Evolutionary conservation across 768 basidiomycete species (phyloP).

Genomic region (Serendipita vermifera): DNA sequence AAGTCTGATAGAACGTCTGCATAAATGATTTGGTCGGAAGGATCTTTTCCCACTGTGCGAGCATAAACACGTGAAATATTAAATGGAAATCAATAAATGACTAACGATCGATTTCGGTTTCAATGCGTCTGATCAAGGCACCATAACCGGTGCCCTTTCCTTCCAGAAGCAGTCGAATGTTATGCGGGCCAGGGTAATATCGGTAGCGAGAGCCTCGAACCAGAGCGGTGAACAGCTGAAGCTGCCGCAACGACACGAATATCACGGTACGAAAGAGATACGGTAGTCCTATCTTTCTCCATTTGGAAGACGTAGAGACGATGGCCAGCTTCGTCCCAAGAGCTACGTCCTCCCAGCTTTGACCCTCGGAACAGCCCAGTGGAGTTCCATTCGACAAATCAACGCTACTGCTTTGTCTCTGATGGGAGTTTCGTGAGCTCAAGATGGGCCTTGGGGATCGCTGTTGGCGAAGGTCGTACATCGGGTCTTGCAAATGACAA

Average conservation of each 20-base stretch:
- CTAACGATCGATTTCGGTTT: slow-evolving; percentile 4
- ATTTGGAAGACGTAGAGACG: background rate
- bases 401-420: too few species aligned
- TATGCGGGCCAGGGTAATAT: background rate
- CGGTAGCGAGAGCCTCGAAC: slow-evolving; percentile 2
- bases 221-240: background rate
- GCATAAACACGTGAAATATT: background rate
- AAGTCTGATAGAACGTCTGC: slow-evolving; percentile 1
- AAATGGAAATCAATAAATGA: background rate
- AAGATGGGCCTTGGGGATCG: too few species aligned
- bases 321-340: background rate
- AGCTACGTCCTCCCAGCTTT: too few species aligned
- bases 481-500: background rate
- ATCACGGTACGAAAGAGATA: background rate
- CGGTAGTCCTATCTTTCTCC: background rate
- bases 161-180: slow-evolving; percentile 1
- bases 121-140: background rate
- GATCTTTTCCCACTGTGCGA: background rate
- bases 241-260: background rate
- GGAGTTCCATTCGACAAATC: too few species aligned
- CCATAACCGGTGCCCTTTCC: background rate
- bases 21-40: slow-evolving; percentile 5
- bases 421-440: too few species aligned
- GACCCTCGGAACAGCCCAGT: too few species aligned
- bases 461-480: background rate